A percentile compares a stretch with the other conserved stretches of the same genome.
Conservation (phyloP, 306 rosid genomes). For the Castanea mollissima region DNA sequence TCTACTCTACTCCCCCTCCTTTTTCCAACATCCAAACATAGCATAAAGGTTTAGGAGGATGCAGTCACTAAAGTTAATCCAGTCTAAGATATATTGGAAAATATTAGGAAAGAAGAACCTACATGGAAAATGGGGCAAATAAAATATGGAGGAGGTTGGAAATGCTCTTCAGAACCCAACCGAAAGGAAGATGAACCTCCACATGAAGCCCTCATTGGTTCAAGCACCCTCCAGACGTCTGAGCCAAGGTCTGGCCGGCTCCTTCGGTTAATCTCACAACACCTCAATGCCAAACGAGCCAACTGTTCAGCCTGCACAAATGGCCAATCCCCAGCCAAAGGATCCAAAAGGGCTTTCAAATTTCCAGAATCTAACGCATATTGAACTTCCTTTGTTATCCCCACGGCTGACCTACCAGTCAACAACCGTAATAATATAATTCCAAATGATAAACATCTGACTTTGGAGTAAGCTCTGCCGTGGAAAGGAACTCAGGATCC, state of each 20-base stretch:
- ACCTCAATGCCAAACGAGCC: constrained; percentile 49
- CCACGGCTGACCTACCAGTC: constrained; percentile 46
- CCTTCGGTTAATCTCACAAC: constrained; percentile 47
- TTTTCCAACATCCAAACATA: no score
- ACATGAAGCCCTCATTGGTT: constrained; percentile 53
- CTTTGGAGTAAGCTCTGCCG: constrained; percentile 51
- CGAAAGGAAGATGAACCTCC: constrained; percentile 40
- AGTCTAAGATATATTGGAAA: background rate
- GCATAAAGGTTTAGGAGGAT: no score
- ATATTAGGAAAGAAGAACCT: background rate
- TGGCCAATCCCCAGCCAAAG: constrained; percentile 62
- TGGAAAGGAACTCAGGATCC: constrained; percentile 52
- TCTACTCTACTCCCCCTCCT: no score
- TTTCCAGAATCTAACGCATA: constrained; percentile 39
- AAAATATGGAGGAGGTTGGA: constrained; percentile 50
- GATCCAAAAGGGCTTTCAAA: constrained; percentile 41
- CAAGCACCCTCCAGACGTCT: constrained; percentile 61
- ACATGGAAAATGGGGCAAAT: constrained; percentile 61
- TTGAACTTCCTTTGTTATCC: constrained; percentile 44
- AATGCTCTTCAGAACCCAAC: constrained; percentile 47
- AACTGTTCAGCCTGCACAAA: constrained; percentile 56
- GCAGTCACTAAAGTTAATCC: no score
- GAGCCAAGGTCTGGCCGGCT: constrained; percentile 47
- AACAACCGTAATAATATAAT: constrained; percentile 40
- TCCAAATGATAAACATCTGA: constrained; percentile 61